Evolutionary conservation across 2,329 filamentous ascomycete species (phyloP).

Genomic region (Aspergillus aculeatinus): DNA sequence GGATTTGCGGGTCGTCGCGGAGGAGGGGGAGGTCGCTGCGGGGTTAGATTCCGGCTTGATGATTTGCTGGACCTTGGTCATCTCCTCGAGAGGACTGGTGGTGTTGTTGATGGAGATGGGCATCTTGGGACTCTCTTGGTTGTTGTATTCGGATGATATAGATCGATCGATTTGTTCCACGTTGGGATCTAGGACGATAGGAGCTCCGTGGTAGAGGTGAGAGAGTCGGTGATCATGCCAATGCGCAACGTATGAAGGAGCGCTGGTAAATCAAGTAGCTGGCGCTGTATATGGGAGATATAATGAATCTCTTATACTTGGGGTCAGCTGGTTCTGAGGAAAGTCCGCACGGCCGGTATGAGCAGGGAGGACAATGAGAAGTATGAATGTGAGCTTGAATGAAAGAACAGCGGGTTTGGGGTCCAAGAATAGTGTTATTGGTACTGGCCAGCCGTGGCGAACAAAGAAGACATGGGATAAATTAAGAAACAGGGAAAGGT

Average conservation of each 20-base stretch:
- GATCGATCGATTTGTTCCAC: neutral
- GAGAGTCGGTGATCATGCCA: neutral
- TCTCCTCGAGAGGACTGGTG: neutral
- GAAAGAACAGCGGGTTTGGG: neutral
- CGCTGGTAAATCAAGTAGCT: neutral
- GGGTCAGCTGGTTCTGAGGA: neutral
- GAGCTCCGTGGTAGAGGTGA: neutral
- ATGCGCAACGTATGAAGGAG: neutral
- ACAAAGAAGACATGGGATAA: neutral
- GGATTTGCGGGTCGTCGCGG: slow-evolving; percentile 31
- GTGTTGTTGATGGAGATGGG: neutral
- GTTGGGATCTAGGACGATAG: neutral
- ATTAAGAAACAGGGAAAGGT: neutral
- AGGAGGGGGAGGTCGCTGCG: slow-evolving; percentile 6
- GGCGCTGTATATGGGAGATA: neutral
- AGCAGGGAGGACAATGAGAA: neutral
- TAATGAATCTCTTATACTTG: neutral
- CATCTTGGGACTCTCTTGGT: neutral
- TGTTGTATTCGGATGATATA: neutral
- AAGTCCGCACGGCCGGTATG: neutral
- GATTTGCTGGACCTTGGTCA: neutral
- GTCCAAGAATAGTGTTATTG: neutral
- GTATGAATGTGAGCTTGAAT: neutral
- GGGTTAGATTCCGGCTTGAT: slow-evolving; percentile 7
- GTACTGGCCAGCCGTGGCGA: neutral